These are phyloP conservation scores for Epicoccum nigrum DNA, from an alignment of 2,329 filamentous ascomycete genomes.

Conservation along the genomic window DNA sequence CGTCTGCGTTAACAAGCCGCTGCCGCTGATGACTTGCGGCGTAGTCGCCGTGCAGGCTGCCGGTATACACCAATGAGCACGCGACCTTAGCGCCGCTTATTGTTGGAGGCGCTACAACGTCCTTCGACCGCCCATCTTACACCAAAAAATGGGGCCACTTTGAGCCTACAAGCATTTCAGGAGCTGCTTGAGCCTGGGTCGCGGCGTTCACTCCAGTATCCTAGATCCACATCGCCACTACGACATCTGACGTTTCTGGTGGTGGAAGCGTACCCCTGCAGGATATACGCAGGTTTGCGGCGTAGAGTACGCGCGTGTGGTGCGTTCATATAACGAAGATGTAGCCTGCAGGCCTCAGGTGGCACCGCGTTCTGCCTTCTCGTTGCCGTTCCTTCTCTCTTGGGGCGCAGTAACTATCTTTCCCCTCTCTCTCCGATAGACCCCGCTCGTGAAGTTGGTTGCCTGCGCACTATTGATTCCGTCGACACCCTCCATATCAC, in stretches of 20 bases:
- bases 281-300: conserved; percentile 26
- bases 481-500: conserved; percentile 12
- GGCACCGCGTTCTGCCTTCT: conserved; percentile 35
- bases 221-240: conserved; percentile 16
- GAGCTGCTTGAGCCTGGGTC: conserved; percentile 4
- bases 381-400: conserved; percentile 26
- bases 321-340: conserved; percentile 41
- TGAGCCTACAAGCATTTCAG: conserved; percentile 9
- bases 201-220: conserved; percentile 7
- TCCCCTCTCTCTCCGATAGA: conserved; percentile 18
- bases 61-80: conserved; percentile 10
- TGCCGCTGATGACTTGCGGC: conserved; percentile 15
- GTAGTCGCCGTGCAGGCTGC: conserved; percentile 7
- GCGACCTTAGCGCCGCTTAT: conserved; percentile 15
- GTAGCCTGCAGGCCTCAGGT: conserved; percentile 41
- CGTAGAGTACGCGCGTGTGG: conserved; percentile 31
- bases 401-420: conserved; percentile 27
- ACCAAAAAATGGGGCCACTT: conserved; percentile 6
- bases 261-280: conserved; percentile 10
- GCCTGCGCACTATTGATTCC: conserved; percentile 22
- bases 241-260: conserved; percentile 2
- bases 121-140: conserved; percentile 9
- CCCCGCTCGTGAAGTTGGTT: conserved; percentile 24
- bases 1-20: conserved; percentile 17
- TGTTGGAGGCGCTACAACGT: conserved; percentile 13